Percentiles rank a stretch among this genome's conserved stretches.
These are phyloP conservation scores for Nicotiana noctiflora DNA, from an alignment of 257 asterid genomes.

Conservation along the genomic window DNA sequence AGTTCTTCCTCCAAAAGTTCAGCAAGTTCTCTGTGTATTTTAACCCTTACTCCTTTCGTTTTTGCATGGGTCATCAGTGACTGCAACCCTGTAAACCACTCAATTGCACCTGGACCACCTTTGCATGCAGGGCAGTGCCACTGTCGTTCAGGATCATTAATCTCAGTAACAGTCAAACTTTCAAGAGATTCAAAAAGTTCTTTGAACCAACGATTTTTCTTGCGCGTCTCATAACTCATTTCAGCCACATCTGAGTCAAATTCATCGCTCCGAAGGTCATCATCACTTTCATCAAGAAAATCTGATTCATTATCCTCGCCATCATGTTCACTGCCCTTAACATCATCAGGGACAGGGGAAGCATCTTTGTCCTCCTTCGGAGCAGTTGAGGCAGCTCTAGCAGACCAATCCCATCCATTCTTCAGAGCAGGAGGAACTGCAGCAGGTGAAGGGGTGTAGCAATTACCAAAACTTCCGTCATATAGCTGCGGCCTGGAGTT, in stretches of 20 bases:
- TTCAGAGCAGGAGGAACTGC: slow-evolving; percentile 44
- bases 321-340: slow-evolving; percentile 12
- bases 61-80: slow-evolving; percentile 37
- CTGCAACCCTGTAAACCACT: slow-evolving; percentile 35
- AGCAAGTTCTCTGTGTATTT: slow-evolving; percentile 37
- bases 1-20: slow-evolving; percentile 38
- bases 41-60: slow-evolving; percentile 31
- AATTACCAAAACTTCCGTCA: slow-evolving; percentile 6
- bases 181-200: slow-evolving; percentile 27
- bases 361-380: slow-evolving; percentile 15
- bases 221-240: slow-evolving; percentile 26
- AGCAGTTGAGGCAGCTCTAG: slow-evolving; percentile 24
- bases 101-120: slow-evolving; percentile 42
- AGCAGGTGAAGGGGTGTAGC: slow-evolving; percentile 16
- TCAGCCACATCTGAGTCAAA: slow-evolving; percentile 29
- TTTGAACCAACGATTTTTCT: slow-evolving; percentile 25
- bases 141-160: slow-evolving; percentile 27
- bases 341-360: slow-evolving; percentile 5
- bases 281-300: slow-evolving; percentile 18
- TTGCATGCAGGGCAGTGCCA: slow-evolving; percentile 47
- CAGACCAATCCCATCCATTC: slow-evolving; percentile 48
- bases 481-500: slow-evolving; percentile 25
- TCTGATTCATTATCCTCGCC: slow-evolving; percentile 33
- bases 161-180: slow-evolving; percentile 18
- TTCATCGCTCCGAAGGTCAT: slow-evolving; percentile 24